Base-by-base conservation (phyloP, 2,329 filamentous ascomycete species). In the Leptographium galeiforme region DNA sequence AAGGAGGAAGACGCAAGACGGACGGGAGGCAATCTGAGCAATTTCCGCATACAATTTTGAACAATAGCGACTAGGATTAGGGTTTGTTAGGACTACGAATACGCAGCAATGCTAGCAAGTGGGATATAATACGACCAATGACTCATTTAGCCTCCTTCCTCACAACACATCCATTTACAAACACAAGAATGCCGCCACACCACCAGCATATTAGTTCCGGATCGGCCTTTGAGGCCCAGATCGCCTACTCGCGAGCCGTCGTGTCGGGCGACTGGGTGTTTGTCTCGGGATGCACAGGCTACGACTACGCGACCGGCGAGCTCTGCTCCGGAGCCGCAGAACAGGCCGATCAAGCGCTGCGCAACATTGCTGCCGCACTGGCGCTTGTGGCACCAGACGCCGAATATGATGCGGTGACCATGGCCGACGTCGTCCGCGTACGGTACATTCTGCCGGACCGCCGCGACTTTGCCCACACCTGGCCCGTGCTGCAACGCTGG, bases 201-300 rank as follows among this genome's bases (percentile, higher is more conserved):
- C 54, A 45, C 40, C 55, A 56, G 36, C 55, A 63, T 59, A 73
- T 77, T 59, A 71, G 68, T 59, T 76, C 74, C 25, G 72, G 70
- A 50, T 78, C 75, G 6, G 62, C 67, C 43, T 79, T 78, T 57
- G 76, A 79, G 62, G 65, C 66, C 32, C 66, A 73, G 56, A 78
- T 78, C 52, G 75, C 72, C 50, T 79, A 79, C 62, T 78, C 75
- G 34, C 69, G 76, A 49, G 76, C 75, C 39, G 74, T 79, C 4
- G 68, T 76, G 18, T 64, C 67, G 1, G 75, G 72, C 12, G 72
- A 74, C 50, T 74, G 72, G 67, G 63, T 78, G 12, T 72, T 77
- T 53, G 73, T 79, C 5, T 77, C 76, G 2, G 76, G 76, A 0
- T 78, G 74, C 40, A 79, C 76, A 3, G 76, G 76, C 74, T 78